Evolutionary conservation across 1,284 basidiomycete species (phyloP), one percentile per base, ranked within the genome.

Genomic region (Papiliotrema nemorosa): DNA sequence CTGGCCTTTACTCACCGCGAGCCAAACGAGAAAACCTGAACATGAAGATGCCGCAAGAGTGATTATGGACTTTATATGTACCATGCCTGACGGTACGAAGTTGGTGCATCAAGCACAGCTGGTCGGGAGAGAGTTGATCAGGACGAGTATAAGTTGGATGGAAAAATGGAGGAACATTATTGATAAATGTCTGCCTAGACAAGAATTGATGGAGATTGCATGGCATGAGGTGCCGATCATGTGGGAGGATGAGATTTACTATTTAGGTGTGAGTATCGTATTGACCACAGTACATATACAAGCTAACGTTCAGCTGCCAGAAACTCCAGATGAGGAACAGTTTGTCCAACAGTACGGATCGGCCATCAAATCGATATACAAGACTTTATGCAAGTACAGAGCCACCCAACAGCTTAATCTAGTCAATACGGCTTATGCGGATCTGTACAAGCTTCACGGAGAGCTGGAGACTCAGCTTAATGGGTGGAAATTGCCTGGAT

Each of bases 1-100:
- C 25, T 73, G 70, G 70, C 69, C 70, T 4, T 50, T 73, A 7
- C 49, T 70, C 14, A 71, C 69, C 12, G 70, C 70, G 2, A 63
- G 65, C 35, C 64, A 69, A 44, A 72, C 69, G 0, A 54, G 55
- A n/a, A 64, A 66, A 36, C 48, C 50, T 12, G 64, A 68, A 33
- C 67, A 72, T 51, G 60, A 70, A 47, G 55, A 60, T 1, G 68
- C 64, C 0, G 69, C 70, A 1, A 63, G 59, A 29, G 59, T 60
- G 1, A 66, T 73, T 40, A 71, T 69, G 67, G 43, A 60, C n/a
- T 62, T 66, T 38, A 69, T 73, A 44, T 59, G 63, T 26, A 58
- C 59, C 3, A 65, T 66, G 58, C 55, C 59, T 20, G 58, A 65
- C 49, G 63, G 64, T 2, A 54, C 60, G 2, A 55, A 57, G 34